These are phyloP conservation scores for Micromonas pusilla DNA, from an alignment of 139 green algal species.

Conservation along the genomic window DNA sequence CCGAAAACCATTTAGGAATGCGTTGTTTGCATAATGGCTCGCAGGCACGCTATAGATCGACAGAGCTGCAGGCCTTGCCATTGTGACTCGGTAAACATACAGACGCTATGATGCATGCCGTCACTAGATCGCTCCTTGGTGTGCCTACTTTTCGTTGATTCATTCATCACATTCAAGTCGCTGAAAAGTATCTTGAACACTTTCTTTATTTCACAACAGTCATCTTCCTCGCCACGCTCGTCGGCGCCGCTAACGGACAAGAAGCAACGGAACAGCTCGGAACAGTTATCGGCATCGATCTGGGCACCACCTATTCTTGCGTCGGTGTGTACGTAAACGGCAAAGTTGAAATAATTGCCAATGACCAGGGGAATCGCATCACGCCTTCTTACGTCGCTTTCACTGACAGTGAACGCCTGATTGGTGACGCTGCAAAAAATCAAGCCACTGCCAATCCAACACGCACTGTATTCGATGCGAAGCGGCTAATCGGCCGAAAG, in stretches of 20 bases:
- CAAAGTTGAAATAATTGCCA: slow-evolving; percentile 97
- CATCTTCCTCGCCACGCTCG: neutral
- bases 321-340: slow-evolving; percentile 99
- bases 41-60: too few relatives aligned
- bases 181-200: too few relatives aligned
- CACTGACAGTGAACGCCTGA: slow-evolving; percentile 93
- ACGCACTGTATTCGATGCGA: slow-evolving; percentile 95
- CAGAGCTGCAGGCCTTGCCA: too few relatives aligned
- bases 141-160: too few relatives aligned
- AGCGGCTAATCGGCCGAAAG: slow-evolving; percentile 94
- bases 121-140: too few relatives aligned
- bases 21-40: too few relatives aligned
- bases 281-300: slow-evolving; percentile 90
- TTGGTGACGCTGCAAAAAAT: slow-evolving; percentile 96
- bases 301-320: slow-evolving; percentile 88
- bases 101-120: too few relatives aligned
- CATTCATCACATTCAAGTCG: too few relatives aligned
- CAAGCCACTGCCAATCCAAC: slow-evolving; percentile 89
- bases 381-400: slow-evolving; percentile 98
- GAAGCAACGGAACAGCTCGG: slow-evolving; percentile 28
- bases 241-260: neutral
- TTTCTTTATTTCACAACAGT: neutral
- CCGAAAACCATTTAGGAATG: too few relatives aligned
- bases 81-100: too few relatives aligned
- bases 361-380: slow-evolving; percentile 97